Conservation (phyloP, 2,329 filamentous ascomycete genomes). For the Rhynchosporium agropyri region DNA sequence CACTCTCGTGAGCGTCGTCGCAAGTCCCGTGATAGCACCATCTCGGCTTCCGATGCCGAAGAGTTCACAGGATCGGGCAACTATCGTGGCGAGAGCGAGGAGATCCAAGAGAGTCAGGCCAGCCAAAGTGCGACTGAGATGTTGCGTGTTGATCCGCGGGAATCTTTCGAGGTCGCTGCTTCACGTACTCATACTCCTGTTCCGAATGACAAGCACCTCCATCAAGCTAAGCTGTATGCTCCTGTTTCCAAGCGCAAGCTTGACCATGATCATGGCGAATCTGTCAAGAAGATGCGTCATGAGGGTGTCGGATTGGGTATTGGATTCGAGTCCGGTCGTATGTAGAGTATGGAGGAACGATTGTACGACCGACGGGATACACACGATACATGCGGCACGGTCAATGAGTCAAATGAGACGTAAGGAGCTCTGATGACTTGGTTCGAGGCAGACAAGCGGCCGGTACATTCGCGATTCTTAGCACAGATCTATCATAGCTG, state of each 20-base stretch:
- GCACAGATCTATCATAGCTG: no score
- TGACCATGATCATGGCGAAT: constrained; percentile 32
- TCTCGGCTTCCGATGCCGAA: constrained; percentile 65
- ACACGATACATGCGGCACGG: not conserved
- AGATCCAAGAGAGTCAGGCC: constrained; percentile 73
- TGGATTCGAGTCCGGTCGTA: constrained; percentile 40
- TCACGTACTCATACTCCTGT: constrained; percentile 41
- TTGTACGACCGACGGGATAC: not conserved
- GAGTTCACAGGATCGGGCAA: constrained; percentile 52
- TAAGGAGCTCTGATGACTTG: not conserved
- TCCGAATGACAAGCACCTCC: constrained; percentile 48
- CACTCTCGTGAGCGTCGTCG: constrained; percentile 61
- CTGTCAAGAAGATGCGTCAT: constrained; percentile 53
- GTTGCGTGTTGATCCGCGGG: constrained; percentile 60
- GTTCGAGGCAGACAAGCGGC: no score
- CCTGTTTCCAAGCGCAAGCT: constrained; percentile 56
- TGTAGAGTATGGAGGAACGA: constrained; percentile 4
- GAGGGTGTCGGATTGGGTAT: constrained; percentile 58
- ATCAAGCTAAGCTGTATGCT: constrained; percentile 67
- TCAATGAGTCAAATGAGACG: not conserved
- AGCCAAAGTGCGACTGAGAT: constrained; percentile 77
- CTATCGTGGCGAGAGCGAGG: constrained; percentile 55
- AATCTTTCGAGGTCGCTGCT: constrained; percentile 43
- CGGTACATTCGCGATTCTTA: no score
- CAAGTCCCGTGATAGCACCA: constrained; percentile 82